Percentiles rank a stretch among this genome's conserved stretches.
Conservation (phyloP, 2,329 filamentous ascomycete species). For the Aspergillus transmontanensis region DNA sequence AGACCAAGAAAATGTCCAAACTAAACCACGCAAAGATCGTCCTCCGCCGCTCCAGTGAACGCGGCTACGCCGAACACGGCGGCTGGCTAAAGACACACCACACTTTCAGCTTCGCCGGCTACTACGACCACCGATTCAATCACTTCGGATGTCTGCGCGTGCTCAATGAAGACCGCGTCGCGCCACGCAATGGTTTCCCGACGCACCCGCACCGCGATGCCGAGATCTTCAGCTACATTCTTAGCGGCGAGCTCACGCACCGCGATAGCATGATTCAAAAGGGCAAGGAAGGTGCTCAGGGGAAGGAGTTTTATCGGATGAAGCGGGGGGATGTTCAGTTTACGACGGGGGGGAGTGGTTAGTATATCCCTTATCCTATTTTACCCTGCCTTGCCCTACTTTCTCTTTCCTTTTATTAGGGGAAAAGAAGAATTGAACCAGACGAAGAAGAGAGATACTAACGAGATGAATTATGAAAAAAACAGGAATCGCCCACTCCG, state of each 20-base stretch:
- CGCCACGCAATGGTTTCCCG: slow-evolving; percentile 73
- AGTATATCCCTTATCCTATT: slow-evolving; percentile 9
- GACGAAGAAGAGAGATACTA: not conserved
- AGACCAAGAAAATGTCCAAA: slow-evolving; percentile 56
- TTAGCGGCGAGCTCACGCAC: slow-evolving; percentile 84
- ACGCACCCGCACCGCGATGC: slow-evolving; percentile 84
- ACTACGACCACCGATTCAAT: slow-evolving; percentile 67
- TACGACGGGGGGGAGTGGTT: slow-evolving; percentile 79
- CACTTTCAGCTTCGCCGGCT: slow-evolving; percentile 78
- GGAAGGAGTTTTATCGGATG: slow-evolving; percentile 70
- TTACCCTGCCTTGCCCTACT: not conserved
- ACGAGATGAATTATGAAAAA: not conserved
- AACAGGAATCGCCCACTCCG: slow-evolving; percentile 72
- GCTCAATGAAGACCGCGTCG: slow-evolving; percentile 85
- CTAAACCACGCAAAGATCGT: slow-evolving; percentile 71
- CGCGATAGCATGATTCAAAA: slow-evolving; percentile 81
- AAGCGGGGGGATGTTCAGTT: slow-evolving; percentile 84
- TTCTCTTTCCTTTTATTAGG: not conserved
- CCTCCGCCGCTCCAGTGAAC: slow-evolving; percentile 69
- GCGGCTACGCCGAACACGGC: slow-evolving; percentile 79
- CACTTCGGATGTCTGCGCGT: slow-evolving; percentile 78
- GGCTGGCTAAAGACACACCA: slow-evolving; percentile 89
- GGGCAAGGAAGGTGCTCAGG: slow-evolving; percentile 60
- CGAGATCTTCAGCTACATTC: slow-evolving; percentile 86
- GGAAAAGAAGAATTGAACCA: too few species aligned